Base-by-base conservation (phyloP, 495 filamentous ascomycete genomes). In the Podospora comata region DNA sequence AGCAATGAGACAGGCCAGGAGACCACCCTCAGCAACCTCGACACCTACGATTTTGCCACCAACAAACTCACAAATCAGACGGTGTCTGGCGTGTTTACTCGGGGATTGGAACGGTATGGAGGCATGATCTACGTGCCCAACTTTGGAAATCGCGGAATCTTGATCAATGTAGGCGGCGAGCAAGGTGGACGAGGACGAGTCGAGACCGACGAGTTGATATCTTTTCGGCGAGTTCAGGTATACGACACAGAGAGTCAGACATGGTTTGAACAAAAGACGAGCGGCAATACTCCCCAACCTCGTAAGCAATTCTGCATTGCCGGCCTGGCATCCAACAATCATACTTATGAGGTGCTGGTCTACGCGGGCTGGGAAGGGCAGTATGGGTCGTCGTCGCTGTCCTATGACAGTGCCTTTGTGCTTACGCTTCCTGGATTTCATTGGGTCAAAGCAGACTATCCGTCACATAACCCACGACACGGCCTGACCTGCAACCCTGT, bases 351-450 rank as follows among this genome's bases (percentile, higher is more conserved):
- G 58, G 70, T 75, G 16, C 58, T 75, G n/a, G 64, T 75, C 32
- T 75, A 75, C 53, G 73, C 64, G 5, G 73, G 73, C 53, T 75
- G 69, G 71, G 62, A 67, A 23, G 67, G 71, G 15, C 28, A 69
- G 16, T 16, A 64, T 16, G 73, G 73, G 27, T 59, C 59, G 4
- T 9, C 60, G 18, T 44, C 71, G 1, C 44, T 70, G 5, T 60
- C 66, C n/a, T 74, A 62, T 60, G 73, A 73, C 58, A 68, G 70
- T 28, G 73, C 72, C 26, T 75, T 67, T 34, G 73, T 75, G 19
- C 69, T 75, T 55, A 71, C 71, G 0, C 62, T 75, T 18, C 73
- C 73, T 0, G 71, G 69, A 15, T 75, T 75, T 58, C 58, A 70
- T 67, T 75, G 71, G 73, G 61, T 66, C 48, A 64, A 69, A 63